Percentiles rank a stretch among this genome's conserved stretches.
Evolutionary conservation across 139 green algal genomes (phyloP).

Genomic region (Chlamydomonas sp.): DNA sequence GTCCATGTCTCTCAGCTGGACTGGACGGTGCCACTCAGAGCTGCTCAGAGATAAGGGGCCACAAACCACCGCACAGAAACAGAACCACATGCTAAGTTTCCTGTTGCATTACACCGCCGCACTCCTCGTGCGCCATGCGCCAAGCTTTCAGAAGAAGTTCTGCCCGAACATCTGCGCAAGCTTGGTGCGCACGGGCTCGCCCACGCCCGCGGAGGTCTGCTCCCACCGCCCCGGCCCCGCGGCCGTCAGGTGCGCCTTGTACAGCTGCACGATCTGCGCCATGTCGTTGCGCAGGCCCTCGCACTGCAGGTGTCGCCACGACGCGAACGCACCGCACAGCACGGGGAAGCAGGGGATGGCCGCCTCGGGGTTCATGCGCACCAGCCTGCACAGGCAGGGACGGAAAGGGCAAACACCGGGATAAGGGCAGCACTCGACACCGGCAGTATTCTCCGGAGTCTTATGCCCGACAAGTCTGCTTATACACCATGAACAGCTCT

Average conservation of each 20-base stretch:
- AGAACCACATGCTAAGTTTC: too few species aligned
- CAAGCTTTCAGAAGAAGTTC: not conserved
- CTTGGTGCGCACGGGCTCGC: constrained; percentile 59
- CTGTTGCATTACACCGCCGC: not conserved
- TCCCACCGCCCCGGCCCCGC: constrained; percentile 48
- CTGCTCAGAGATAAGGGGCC: too few species aligned
- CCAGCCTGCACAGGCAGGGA: constrained; percentile 42
- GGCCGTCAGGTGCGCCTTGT: constrained; percentile 45
- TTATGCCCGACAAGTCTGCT: not conserved
- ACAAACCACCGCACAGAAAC: too few species aligned
- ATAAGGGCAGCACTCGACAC: not conserved
- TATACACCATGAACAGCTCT: too few species aligned
- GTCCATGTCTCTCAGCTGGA: too few species aligned
- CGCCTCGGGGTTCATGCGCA: constrained; percentile 78
- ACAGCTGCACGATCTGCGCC: constrained; percentile 63
- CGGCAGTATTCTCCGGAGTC: not conserved
- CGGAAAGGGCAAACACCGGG: not conserved
- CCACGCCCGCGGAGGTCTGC: constrained; percentile 40
- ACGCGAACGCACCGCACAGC: constrained; percentile 69
- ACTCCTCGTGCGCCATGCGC: not conserved
- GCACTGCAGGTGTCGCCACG: constrained; percentile 70
- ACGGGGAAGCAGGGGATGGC: constrained; percentile 57
- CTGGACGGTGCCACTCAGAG: too few species aligned
- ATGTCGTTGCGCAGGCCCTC: constrained; percentile 70
- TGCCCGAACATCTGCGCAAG: constrained; percentile 53